Evolutionary conservation across 306 rosid genomes (phyloP), one percentile per base, ranked within the genome.

Genomic region (Cicer cuneatum): DNA sequence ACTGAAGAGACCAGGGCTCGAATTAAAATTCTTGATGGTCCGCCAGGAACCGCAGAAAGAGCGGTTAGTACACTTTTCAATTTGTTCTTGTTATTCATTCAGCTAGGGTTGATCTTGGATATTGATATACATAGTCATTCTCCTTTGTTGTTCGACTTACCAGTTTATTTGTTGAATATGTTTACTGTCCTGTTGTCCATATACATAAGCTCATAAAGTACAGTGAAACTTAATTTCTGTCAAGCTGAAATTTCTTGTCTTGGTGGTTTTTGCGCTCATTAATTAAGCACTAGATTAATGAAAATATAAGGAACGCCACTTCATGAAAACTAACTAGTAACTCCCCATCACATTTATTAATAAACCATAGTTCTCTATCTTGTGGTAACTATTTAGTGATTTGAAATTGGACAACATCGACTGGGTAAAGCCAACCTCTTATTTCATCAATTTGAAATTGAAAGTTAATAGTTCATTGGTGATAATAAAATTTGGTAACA

Each of bases 1-100:
- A 96, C 90, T 0, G 98, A 95, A 82, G 99, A 95, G 87, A 92
- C 98, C 0, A 89, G 90, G 75, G 96, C 99, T 84, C 96, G 97
- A 11, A 82, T 92, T 74, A 92, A 92, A 83, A 87, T 95, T 80
- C 99, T 95, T 58, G 96, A 95, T 56, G 99, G 98, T 56, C 99
- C 98, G 24, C 98, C 92, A 0, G 96, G 99, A 84, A 92, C 98
- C 18, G 73, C 90, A 3, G 99, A 95, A 85, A 90, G 99, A 92
- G 99, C 99, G 33, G 99, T 95, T 84, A 95, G 98, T 92, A 29
- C 41, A 74, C 38, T 53, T 69, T 73, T 83, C 12, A 13, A 33
- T 66, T 38, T 52, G 12, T 69, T 53, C 4, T 60, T 48, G 35
- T 49, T 21, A 62, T 59, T 68, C 42, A n/a, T 58, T 24, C 29